Evolutionary conservation across 768 basidiomycete species (phyloP), one percentile per base, ranked within the genome.

Genomic region (Flagelloscypha sp.): DNA sequence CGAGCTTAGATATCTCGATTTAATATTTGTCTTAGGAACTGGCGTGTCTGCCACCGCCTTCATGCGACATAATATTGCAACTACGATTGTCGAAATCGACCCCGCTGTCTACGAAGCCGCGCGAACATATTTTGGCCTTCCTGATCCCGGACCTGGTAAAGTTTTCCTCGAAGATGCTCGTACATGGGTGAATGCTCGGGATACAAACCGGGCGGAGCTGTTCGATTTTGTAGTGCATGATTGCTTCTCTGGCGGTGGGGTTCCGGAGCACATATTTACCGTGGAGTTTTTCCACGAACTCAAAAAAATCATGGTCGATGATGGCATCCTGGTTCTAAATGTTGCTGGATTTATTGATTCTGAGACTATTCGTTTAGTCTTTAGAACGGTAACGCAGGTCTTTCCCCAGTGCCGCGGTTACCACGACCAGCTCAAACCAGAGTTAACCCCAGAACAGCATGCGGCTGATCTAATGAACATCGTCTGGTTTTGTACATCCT

Each of bases 81-180:
- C 83, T 4, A 87, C 89, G 1, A 72, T 94, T 31, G 73, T 93
- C n/a, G 94, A 98, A 56, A 85, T 94, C 41, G 94, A 97, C 52
- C 86, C 87, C 23, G 81, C 75, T 1, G 92, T 98, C 15, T 92
- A 93, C 52, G 62, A 74, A 10, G 88, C 84, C 18, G 89, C 93
- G 11, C 69, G 74, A 18, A 62, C 56, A 21, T 93, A 72, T 58
- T 95, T 98, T 43, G 83, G 76, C 6, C 64, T 97, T n/a, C 70
- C 76, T 9, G 67, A 79, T 40, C 78, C 79, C 5, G 66, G 68
- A 2, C 57, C 70, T 2, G 63, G 56, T 10, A 73, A 66, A 17
- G 71, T 92, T 2, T 80, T 82, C 52, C 53, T 95, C 19, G 65
- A 81, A 48, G 90, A 95, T 47, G 93, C 87, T 5, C 69, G 82